Conservation (phyloP, 495 filamentous ascomycete species). For the Hyphodiscus hymeniophilus region DNA sequence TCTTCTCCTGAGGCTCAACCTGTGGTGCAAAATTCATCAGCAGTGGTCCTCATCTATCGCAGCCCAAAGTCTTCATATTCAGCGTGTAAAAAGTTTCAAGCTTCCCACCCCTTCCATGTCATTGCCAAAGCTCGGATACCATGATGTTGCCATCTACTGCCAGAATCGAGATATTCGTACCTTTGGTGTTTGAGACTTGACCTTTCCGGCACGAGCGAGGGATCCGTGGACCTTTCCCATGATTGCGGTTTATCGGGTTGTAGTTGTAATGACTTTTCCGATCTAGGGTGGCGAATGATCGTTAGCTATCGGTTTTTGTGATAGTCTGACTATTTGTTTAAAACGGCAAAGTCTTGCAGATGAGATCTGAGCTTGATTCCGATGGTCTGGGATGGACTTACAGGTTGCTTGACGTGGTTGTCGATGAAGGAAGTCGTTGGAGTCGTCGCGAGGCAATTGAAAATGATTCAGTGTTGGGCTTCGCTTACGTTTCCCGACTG, state of each 20-base stretch:
- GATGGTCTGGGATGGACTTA: slow-evolving; percentile 7
- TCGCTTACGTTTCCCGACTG: neutral
- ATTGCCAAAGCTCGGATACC: neutral
- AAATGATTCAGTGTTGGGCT: neutral
- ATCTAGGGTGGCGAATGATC: slow-evolving; percentile 5
- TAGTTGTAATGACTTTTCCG: slow-evolving; percentile 3
- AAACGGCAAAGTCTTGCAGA: neutral
- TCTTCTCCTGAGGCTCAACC: slow-evolving; percentile 88
- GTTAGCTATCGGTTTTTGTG: neutral
- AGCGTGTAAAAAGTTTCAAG: neutral
- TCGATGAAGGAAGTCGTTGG: slow-evolving; percentile 7
- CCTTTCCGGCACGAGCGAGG: slow-evolving; percentile 95
- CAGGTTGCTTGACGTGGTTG: slow-evolving; percentile 13
- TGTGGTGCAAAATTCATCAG: slow-evolving; percentile 27
- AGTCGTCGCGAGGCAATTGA: slow-evolving; percentile 8
- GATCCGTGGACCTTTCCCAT: slow-evolving; percentile 92
- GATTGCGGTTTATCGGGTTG: slow-evolving; percentile 38
- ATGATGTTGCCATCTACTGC: neutral
- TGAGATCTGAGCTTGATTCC: neutral
- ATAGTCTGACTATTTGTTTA: neutral
- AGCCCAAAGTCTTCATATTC: neutral
- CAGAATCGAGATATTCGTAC: slow-evolving; percentile 37
- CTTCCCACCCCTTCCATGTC: neutral
- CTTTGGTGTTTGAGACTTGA: slow-evolving; percentile 89
- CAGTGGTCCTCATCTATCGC: slow-evolving; percentile 3